Conservation (phyloP, 2,329 filamentous ascomycete species). For the Ascochyta clinopodiicola region DNA sequence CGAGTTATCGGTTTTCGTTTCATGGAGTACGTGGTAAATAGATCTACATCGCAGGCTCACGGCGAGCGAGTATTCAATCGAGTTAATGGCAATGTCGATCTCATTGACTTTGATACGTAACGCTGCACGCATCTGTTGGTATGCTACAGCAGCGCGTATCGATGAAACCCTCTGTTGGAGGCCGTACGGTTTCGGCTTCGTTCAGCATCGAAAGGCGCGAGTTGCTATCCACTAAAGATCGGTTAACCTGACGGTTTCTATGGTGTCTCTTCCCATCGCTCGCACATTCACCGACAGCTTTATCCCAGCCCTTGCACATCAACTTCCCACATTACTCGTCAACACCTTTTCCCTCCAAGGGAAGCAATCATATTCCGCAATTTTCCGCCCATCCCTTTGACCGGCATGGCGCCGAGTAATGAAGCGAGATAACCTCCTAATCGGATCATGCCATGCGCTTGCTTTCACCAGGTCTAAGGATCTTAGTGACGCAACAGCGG, state of each 20-base stretch:
- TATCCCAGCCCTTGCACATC: not conserved
- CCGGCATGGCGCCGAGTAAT: conserved; percentile 16
- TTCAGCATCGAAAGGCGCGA: not conserved
- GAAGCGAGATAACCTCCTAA: conserved; percentile 4
- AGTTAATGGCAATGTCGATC: not conserved
- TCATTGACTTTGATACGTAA: not conserved
- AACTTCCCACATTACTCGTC: not conserved
- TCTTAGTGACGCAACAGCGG: conserved; percentile 7
- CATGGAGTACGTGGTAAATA: not conserved
- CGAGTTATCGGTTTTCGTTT: not conserved
- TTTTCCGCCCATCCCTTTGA: conserved; percentile 4
- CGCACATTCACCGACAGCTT: not conserved
- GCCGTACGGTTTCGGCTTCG: not conserved
- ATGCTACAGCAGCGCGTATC: not conserved
- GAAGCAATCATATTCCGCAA: conserved; percentile 9
- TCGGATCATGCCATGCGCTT: not conserved
- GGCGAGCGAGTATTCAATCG: not conserved
- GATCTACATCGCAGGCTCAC: not conserved
- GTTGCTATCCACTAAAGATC: not conserved
- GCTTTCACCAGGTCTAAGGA: not conserved
- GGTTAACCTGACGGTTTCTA: not conserved
- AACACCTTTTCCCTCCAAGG: not conserved
- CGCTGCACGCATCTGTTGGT: not conserved
- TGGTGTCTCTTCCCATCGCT: not conserved
- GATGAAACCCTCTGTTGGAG: not conserved